These are phyloP conservation scores for Penicillium decumbens DNA, from an alignment of 2,329 filamentous ascomycete species.

Conservation along the genomic window DNA sequence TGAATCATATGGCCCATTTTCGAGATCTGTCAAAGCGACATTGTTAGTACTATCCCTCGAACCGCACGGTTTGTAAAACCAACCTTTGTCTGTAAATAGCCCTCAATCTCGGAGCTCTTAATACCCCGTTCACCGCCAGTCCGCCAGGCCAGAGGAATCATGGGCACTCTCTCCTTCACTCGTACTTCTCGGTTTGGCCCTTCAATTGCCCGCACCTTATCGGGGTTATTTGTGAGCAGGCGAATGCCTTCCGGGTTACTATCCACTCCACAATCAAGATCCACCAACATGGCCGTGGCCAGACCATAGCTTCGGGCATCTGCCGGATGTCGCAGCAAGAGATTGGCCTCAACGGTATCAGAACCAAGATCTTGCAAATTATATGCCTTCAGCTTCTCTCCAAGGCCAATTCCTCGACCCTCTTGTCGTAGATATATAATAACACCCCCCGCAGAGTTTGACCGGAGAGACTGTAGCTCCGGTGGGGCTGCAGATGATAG, in stretches of 20 bases:
- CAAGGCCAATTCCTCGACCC: slow-evolving; percentile 87
- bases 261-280: slow-evolving; percentile 68
- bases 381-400: slow-evolving; percentile 96
- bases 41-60: not conserved
- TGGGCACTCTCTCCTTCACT: slow-evolving; percentile 84
- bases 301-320: slow-evolving; percentile 92
- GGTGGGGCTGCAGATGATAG: slow-evolving; percentile 27
- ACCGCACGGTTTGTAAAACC: slow-evolving; percentile 28
- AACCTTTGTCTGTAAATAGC: slow-evolving; percentile 92
- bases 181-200: slow-evolving; percentile 82
- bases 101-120: slow-evolving; percentile 81
- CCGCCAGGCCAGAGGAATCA: slow-evolving; percentile 93
- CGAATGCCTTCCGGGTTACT: slow-evolving; percentile 59
- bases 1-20: slow-evolving; percentile 77
- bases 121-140: slow-evolving; percentile 72
- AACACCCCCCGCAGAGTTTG: slow-evolving; percentile 67
- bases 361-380: slow-evolving; percentile 94
- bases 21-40: slow-evolving; percentile 57
- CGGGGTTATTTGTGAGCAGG: slow-evolving; percentile 91
- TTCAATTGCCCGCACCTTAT: slow-evolving; percentile 92
- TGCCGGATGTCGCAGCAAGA: slow-evolving; percentile 84
- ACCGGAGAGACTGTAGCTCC: slow-evolving; percentile 35
- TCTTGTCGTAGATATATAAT: slow-evolving; percentile 96
- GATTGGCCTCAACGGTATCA: slow-evolving; percentile 96
- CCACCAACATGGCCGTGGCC: slow-evolving; percentile 89